Base-by-base conservation (phyloP, 495 filamentous ascomycete genomes). In the Hypoxylon lienhwacheense region DNA sequence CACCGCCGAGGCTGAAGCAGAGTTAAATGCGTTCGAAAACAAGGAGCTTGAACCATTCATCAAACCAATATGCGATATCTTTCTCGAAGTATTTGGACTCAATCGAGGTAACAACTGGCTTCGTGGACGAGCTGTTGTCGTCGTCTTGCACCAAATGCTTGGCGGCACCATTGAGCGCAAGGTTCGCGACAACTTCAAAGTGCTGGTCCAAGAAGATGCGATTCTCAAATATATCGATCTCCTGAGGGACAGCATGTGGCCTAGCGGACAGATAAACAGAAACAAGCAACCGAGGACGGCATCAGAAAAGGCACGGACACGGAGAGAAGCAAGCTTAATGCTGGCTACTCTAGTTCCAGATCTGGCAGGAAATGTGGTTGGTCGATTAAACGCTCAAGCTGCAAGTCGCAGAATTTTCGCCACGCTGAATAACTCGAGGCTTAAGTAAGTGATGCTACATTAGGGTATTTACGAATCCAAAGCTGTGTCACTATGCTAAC, bases 161-260 rank as follows among this genome's bases (percentile, higher is more conserved):
- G 95, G 95, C n/a, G 95, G 95, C 15, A 97, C 95, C 0, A 95
- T 99, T 49, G 95, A 99, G 73, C 85, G 91, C 21, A 93, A 92
- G 69, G 85, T 96, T 26, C 84, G 91, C 16, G 95, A 99, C 24
- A 85, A 84, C 22, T 84, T 86, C 25, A 83, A 81, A 48, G 72
- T 75, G 12, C 66, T 91, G 8, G 61, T 88, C 19, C 81, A 88
- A 34, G 91, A 97, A 60, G 87, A 96, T 12, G 81, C 84, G 7
- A 66, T 97, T 6, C 73, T 91, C 26, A 81, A 80, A 34, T 95
- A 95, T 61, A 72, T 97, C 42, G 67, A 75, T 12, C 66, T 91
- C 24, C 68, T 89, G 4, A 86, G 78, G 50, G 84, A 88, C 36
- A 79, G 71, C 4, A 80, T 97, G 77, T 98, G 90, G 89, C 91